Evolutionary conservation across 2,329 filamentous ascomycete genomes (phyloP), one percentile per base, ranked within the genome.

Genomic region (Rutstroemia sydowiana): DNA sequence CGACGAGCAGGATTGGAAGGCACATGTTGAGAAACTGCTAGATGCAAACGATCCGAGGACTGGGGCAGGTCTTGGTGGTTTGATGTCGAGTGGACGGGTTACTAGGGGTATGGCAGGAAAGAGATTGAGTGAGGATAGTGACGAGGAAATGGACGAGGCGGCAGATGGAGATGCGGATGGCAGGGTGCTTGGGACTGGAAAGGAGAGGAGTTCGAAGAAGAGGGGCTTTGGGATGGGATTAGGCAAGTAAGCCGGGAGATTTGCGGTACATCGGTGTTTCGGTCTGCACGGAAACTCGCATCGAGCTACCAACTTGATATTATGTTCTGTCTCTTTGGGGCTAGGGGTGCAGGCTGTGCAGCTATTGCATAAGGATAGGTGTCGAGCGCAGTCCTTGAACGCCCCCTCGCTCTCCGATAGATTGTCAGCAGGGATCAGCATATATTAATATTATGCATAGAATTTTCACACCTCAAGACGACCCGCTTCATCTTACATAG

Each of bases 201-300:
- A 76, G 64, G 70, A 76, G 1, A 76, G 72, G 57, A 75, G 76
- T 55, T 71, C 77, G 52, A 82, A 80, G 69, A 70, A 81, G 55
- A 80, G 70, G 60, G 47, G 62, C 2, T 59, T 64, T 53, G 44
- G 36, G 14, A 30, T 58, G 54, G 45, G 36, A 23, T 48, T 45
- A 52, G 52, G 46, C 34, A 45, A 55, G 45, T 52, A 36, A 52
- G 30, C 23, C 8, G 23, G 8, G 23, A 8, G 4, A 8, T 26
- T 26, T 26, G 23, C 8, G 23, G 23, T 8, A 26, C 23, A 26
- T 26, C 23, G 4, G 8, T 26, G 23, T 8, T 26, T 26, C 8
- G 23, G 23, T 4, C 23, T 26, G 23, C 23, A 8, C 23, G 5
- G 36, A 21, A 11, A 4, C 16, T 39, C 16, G 9, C 5, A n/a